phyloP scores from a whole-genome alignment of 106 monocot genomes.

The Acorus gramineus region DNA sequence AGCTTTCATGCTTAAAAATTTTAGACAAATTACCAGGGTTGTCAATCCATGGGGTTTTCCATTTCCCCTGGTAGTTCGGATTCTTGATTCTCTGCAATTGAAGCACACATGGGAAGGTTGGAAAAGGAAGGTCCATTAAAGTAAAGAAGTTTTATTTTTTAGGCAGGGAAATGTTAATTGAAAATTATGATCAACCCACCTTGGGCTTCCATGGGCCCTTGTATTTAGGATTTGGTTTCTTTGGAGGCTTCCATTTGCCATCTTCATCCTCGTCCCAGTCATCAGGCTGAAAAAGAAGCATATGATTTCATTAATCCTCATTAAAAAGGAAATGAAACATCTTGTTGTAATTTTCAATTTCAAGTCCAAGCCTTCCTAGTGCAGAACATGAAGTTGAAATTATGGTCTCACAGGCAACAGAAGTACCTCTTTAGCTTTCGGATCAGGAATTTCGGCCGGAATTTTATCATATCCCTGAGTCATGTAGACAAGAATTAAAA shows the following conservation, averaged over 20 bases:
- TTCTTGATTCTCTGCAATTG: slow-evolving; percentile 87
- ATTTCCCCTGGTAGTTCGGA: slow-evolving; percentile 95
- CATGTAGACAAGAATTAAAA: slow-evolving; percentile 14
- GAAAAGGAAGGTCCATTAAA: too few relatives aligned
- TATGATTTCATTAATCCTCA: not conserved
- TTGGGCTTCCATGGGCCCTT: slow-evolving; percentile 93
- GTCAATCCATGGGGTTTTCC: slow-evolving; percentile 95
- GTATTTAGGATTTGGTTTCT: slow-evolving; percentile 87
- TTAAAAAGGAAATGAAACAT: slow-evolving; percentile 3
- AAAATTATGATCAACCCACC: slow-evolving; percentile 27
- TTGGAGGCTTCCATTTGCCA: slow-evolving; percentile 78
- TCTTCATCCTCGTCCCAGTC: slow-evolving; percentile 98
- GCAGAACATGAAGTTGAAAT: not conserved
- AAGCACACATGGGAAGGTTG: not conserved
- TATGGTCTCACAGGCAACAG: not conserved
- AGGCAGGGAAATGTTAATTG: not conserved
- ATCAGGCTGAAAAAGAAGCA: slow-evolving; percentile 38
- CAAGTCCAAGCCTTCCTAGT: not conserved
- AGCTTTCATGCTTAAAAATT: not conserved
- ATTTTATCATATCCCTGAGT: slow-evolving; percentile 89
- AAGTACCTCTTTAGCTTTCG: slow-evolving; percentile 76
- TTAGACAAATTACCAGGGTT: slow-evolving; percentile 60
- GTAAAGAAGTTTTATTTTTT: too few relatives aligned
- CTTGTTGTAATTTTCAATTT: too few relatives aligned
- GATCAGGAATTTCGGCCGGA: slow-evolving; percentile 82